phyloP scores from a whole-genome alignment of 2,329 filamentous ascomycete species.

The Penicillium capsulatum region DNA sequence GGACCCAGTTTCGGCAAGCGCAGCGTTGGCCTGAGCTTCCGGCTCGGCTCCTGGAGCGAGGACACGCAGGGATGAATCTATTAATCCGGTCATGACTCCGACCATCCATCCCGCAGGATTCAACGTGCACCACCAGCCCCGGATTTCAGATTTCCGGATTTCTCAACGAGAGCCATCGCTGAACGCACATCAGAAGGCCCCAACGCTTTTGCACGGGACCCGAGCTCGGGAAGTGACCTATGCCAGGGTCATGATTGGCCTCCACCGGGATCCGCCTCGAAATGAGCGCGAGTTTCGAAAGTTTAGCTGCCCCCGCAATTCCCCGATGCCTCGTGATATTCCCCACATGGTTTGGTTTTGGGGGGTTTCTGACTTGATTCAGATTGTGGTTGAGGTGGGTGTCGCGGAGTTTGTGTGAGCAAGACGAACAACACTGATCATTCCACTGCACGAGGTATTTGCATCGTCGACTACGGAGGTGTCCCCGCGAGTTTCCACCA shows the following conservation, averaged over 20 bases:
- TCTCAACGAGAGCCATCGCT: too few relatives aligned
- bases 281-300: neutral
- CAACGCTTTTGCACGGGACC: neutral
- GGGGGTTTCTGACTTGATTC: too few relatives aligned
- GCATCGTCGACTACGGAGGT: too few relatives aligned
- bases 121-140: slow-evolving; percentile 2
- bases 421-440: too few relatives aligned
- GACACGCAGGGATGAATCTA: neutral
- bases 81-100: too few relatives aligned
- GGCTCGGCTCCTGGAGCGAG: slow-evolving; percentile 11
- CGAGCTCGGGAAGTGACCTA: slow-evolving; percentile 9
- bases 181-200: neutral
- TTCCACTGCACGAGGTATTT: too few relatives aligned
- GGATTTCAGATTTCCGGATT: slow-evolving; percentile 1
- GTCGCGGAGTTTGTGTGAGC: too few relatives aligned
- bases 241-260: slow-evolving; percentile 12
- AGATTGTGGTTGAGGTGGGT: too few relatives aligned
- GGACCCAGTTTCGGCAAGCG: slow-evolving; percentile 11
- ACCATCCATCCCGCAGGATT: slow-evolving; percentile 1
- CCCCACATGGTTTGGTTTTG: slow-evolving; percentile 4
- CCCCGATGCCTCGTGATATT: slow-evolving; percentile 11
- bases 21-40: slow-evolving; percentile 8
- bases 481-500: too few relatives aligned
- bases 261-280: neutral
- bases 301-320: slow-evolving; percentile 7